phyloP scores from a whole-genome alignment of 257 asterid species.

The Solanum gandarillasii region DNA sequence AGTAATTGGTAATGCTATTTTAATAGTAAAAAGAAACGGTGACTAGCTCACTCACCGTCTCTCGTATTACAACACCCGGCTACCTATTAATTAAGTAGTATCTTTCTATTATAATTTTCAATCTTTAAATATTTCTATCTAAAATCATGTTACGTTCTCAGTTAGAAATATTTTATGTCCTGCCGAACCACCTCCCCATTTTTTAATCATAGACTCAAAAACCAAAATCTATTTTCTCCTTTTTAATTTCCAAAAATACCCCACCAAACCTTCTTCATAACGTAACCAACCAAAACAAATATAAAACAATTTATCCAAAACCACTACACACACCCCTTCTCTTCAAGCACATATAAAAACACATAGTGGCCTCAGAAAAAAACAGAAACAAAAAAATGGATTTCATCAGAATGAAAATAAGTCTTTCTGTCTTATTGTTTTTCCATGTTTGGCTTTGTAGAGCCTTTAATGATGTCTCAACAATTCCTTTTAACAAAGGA shows the following conservation, averaged over 20 bases:
- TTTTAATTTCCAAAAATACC: not conserved
- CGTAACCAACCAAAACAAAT: not conserved
- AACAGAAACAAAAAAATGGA: not conserved
- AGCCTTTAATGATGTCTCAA: constrained; percentile 25
- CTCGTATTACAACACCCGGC: no score
- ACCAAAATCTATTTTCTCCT: not conserved
- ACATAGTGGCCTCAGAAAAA: constrained; percentile 1
- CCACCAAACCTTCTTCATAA: not conserved
- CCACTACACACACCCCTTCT: constrained; percentile 7
- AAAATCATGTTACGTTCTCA: not conserved
- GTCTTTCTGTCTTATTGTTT: constrained; percentile 3
- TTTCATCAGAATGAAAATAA: constrained; percentile 12
- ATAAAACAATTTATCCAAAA: constrained; percentile 4
- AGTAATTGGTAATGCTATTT: not conserved
- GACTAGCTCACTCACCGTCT: no score
- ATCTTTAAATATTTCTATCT: no score
- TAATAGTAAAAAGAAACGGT: no score
- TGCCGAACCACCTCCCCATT: not conserved
- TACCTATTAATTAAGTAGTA: no score
- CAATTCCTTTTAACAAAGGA: constrained; percentile 42
- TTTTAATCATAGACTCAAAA: not conserved
- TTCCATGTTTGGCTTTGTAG: constrained; percentile 17
- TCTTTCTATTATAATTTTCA: no score
- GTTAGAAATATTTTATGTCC: not conserved
- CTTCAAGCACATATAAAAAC: not conserved